Evolutionary conservation across 345 rosid species (phyloP), one percentile per base, ranked within the genome.

Genomic region (Eucalyptus globulus): DNA sequence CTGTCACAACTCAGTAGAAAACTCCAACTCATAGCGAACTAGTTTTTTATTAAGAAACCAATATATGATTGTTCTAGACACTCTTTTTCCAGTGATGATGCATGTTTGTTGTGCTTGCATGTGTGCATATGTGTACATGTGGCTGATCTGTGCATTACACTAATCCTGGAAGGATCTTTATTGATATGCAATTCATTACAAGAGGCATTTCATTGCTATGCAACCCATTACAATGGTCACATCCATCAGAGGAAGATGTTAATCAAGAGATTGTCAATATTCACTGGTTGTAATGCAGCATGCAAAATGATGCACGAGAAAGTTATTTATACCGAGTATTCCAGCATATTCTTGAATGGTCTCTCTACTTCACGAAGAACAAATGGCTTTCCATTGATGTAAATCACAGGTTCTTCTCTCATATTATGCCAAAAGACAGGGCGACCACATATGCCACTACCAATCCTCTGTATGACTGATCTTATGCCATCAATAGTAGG

Each of bases 331-430:
- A 97, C 99, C 95, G 99, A 93, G 91, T 97, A 97, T 88, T 97
- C 99, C 86, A 95, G 94, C 99, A 97, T 97, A 93, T 97, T 97
- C 89, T 97, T 97, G 93, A 90, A 96, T 86, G 99, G 99, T 86
- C 99, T 94, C 92, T 97, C 99, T 89, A 95, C 99, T 92, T 97
- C 99, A 56, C 99, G 98, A 72, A 97, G 98, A 86, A 97, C 99
- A 93, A 97, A 97, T 34, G 99, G 99, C 91, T 96, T 97, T 89
- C 99, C 98, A 86, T 95, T 96, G 90, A 97, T 97, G 91, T 97
- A 97, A 91, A 97, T 97, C 89, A 97, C 99, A 88, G 99, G 98
- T 91, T 97, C 99, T 94, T 97, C 99, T 92, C 99, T 94, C 98
- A 97, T 97, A 89, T 97, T 97, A 90, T 97, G 99, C 99, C 99